Conservation (phyloP, 1,284 basidiomycete species). For the Rhodofomes roseus region DNA sequence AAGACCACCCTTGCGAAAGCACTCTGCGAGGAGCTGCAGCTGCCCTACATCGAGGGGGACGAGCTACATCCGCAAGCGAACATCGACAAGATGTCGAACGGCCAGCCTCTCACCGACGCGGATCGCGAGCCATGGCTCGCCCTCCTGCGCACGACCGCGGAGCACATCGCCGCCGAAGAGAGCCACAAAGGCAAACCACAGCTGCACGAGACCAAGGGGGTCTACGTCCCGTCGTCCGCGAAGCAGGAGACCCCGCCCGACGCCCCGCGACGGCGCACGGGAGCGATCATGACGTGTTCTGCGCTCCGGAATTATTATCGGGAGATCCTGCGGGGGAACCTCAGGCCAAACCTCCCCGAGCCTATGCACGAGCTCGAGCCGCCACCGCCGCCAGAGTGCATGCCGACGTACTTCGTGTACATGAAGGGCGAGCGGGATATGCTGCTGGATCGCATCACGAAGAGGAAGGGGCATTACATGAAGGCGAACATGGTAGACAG, state of each 20-base stretch:
- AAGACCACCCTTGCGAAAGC: slow-evolving; percentile 82
- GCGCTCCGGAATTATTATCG: slow-evolving; percentile 82
- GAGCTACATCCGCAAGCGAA: slow-evolving; percentile 82
- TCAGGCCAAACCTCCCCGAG: slow-evolving; percentile 27
- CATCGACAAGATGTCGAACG: slow-evolving; percentile 85
- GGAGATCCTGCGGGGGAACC: slow-evolving; percentile 68
- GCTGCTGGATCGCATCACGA: slow-evolving; percentile 67
- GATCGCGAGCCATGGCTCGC: slow-evolving; percentile 89
- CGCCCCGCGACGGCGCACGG: slow-evolving; percentile 22
- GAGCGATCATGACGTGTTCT: slow-evolving; percentile 85
- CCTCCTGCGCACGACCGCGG: slow-evolving; percentile 65
- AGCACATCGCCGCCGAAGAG: slow-evolving; percentile 33
- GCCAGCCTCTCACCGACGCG: slow-evolving; percentile 75
- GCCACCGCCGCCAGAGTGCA: slow-evolving; percentile 16
- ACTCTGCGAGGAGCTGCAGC: slow-evolving; percentile 53
- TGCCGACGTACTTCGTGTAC: slow-evolving; percentile 81
- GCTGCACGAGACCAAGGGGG: not conserved
- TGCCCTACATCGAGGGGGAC: slow-evolving; percentile 90
- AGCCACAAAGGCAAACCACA: slow-evolving; percentile 10
- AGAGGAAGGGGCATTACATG: slow-evolving; percentile 84
- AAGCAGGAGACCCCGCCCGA: slow-evolving; percentile 4
- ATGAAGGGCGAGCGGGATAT: slow-evolving; percentile 68
- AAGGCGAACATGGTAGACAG: slow-evolving; percentile 85
- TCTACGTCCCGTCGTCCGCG: slow-evolving; percentile 6
- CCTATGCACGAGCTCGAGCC: slow-evolving; percentile 24